Conservation (phyloP, 352 stramenopile genomes). For the Globisporangium spiculum region DNA sequence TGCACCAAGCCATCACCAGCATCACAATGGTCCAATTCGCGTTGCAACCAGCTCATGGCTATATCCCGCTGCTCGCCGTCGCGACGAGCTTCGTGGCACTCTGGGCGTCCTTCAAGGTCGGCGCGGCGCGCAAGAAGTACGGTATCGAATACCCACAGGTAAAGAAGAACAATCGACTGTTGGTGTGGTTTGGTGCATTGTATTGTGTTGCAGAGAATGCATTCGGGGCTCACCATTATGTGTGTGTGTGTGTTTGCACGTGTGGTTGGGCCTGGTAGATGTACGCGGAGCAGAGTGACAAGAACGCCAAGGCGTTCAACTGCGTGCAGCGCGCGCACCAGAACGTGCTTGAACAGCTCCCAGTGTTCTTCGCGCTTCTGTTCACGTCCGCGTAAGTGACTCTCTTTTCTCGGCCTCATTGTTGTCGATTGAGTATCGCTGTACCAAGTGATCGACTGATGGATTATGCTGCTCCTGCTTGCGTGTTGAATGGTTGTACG, state of each 20-base stretch:
- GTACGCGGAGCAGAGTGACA: constrained; percentile 86
- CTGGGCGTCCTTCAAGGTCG: constrained; percentile 19
- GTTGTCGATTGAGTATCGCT: too few species aligned
- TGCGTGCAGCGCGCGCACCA: constrained; percentile 91
- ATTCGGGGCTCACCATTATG: too few species aligned
- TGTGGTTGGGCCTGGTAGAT: constrained; percentile 33
- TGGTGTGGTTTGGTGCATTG: too few species aligned
- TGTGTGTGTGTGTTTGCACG: too few species aligned
- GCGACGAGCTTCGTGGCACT: constrained; percentile 10
- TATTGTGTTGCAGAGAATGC: too few species aligned
- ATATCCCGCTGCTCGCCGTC: constrained; percentile 15
- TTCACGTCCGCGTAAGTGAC: neutral
- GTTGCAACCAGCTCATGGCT: constrained; percentile 17
- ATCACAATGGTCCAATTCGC: neutral
- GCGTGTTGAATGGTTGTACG: neutral
- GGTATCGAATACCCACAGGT: constrained; percentile 16
- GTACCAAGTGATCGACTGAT: neutral
- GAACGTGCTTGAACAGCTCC: constrained; percentile 90
- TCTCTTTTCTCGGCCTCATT: too few species aligned
- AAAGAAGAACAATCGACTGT: neutral
- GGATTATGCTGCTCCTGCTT: neutral
- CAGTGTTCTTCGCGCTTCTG: constrained; percentile 17
- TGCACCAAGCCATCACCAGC: too few species aligned
- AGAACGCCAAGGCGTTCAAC: constrained; percentile 90
- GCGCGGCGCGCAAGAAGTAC: constrained; percentile 16